Conservation (phyloP, 2,329 filamentous ascomycete genomes). For the Claviceps humidiphila region DNA sequence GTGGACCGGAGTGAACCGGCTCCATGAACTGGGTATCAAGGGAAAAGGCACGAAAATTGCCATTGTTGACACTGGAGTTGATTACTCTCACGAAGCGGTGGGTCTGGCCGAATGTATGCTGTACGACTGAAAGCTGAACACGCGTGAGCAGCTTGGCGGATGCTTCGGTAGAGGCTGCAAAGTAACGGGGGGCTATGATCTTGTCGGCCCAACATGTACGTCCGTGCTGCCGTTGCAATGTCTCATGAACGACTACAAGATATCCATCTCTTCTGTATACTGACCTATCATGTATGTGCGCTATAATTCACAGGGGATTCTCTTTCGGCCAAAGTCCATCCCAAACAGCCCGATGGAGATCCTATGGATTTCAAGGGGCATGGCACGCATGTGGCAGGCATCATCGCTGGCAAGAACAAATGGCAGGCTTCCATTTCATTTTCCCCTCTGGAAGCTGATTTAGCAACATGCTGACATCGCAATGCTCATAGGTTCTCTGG, state of each 20-base stretch:
- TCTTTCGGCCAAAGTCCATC: conserved; percentile 6
- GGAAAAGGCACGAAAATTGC: conserved; percentile 26
- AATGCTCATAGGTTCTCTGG: conserved; percentile 23
- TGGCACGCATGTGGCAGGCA: conserved; percentile 26
- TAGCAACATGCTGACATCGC: background rate
- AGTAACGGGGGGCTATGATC: conserved; percentile 24
- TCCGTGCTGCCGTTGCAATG: background rate
- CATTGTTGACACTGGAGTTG: conserved; percentile 26
- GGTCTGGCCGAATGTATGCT: background rate
- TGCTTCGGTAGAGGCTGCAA: conserved; percentile 27
- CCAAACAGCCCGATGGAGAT: conserved; percentile 19
- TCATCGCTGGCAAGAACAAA: conserved; percentile 31
- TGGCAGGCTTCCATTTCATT: conserved; percentile 9
- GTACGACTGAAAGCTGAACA: background rate
- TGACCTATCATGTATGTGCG: background rate
- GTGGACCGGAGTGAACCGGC: conserved; percentile 25
- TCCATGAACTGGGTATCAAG: conserved; percentile 23
- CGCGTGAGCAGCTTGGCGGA: conserved; percentile 20
- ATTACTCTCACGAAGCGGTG: conserved; percentile 26
- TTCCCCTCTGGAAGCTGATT: background rate
- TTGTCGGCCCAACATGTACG: conserved; percentile 22
- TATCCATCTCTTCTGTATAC: background rate
- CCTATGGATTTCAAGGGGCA: conserved; percentile 12
- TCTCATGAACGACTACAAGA: background rate
- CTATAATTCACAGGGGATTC: conserved; percentile 1